These are phyloP conservation scores for Chenopodium suecicum DNA, from an alignment of 148 eudicot species.

Conservation along the genomic window DNA sequence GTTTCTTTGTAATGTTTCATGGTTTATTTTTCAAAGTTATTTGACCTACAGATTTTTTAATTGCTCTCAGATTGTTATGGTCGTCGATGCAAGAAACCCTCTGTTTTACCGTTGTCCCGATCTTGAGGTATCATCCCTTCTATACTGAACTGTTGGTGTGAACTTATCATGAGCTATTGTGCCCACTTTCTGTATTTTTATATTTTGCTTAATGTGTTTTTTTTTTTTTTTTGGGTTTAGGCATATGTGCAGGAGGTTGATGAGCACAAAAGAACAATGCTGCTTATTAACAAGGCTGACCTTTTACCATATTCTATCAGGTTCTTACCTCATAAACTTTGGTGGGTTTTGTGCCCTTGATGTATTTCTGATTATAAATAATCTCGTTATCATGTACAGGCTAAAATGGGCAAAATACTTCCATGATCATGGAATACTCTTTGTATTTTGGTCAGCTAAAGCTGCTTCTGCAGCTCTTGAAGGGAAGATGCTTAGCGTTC, in stretches of 20 bases:
- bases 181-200: neutral
- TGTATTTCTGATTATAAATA: neutral
- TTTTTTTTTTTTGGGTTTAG: constrained; percentile 36
- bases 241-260: constrained; percentile 84
- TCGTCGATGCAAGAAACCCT: constrained; percentile 97
- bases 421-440: constrained; percentile 75
- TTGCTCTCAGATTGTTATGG: constrained; percentile 88
- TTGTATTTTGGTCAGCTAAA: constrained; percentile 96
- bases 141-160: neutral
- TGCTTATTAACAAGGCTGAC: constrained; percentile 95
- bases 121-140: constrained; percentile 69
- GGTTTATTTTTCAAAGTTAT: neutral
- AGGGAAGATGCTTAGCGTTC: constrained; percentile 46
- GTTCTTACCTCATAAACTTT: constrained; percentile 28
- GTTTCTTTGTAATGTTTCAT: too few relatives aligned
- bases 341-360: neutral
- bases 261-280: constrained; percentile 80
- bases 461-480: constrained; percentile 89
- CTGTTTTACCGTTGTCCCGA: constrained; percentile 97
- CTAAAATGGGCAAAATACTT: constrained; percentile 84
- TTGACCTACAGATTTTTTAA: neutral
- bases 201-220: neutral
- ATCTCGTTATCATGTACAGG: constrained; percentile 41
- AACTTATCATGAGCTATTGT: neutral
- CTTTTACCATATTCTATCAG: constrained; percentile 75